Conservation (phyloP, 2,329 filamentous ascomycete species). For the Trichoderma harzianum region DNA sequence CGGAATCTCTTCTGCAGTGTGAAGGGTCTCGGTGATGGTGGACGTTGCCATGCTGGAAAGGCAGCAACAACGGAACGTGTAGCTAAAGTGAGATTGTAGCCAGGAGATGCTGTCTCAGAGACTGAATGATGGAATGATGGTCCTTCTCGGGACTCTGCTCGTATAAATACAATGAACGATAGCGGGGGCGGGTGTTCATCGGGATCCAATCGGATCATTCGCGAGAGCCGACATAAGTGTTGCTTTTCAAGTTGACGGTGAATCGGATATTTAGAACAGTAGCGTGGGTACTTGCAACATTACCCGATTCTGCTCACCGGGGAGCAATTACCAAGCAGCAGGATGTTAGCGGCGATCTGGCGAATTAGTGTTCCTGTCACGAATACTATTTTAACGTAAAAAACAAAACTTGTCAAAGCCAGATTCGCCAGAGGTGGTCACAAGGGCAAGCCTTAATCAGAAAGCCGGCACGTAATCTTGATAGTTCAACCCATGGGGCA, state of each 20-base stretch:
- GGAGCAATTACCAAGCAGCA: slow-evolving; percentile 7
- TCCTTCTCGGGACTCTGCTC: background rate
- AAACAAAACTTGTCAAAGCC: background rate
- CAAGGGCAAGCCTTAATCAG: slow-evolving; percentile 1
- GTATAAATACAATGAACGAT: background rate
- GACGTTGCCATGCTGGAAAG: background rate
- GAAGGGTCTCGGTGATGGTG: background rate
- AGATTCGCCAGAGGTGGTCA: slow-evolving; percentile 3
- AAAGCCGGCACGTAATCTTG: background rate
- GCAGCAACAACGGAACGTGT: background rate
- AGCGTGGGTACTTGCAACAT: background rate
- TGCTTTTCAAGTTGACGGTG: background rate
- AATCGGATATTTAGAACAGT: background rate
- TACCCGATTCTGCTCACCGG: slow-evolving; percentile 4
- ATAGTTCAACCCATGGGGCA: background rate
- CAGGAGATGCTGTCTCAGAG: background rate
- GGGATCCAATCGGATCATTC: background rate
- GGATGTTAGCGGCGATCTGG: background rate
- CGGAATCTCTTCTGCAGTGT: background rate
- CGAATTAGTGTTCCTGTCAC: background rate
- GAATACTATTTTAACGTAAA: background rate
- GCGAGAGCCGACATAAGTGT: background rate
- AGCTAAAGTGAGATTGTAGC: background rate
- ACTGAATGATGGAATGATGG: background rate
- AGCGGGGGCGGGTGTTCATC: background rate